phyloP scores from a whole-genome alignment of 441 rosid genomes.

The Euphorbia schlechtendalii region DNA sequence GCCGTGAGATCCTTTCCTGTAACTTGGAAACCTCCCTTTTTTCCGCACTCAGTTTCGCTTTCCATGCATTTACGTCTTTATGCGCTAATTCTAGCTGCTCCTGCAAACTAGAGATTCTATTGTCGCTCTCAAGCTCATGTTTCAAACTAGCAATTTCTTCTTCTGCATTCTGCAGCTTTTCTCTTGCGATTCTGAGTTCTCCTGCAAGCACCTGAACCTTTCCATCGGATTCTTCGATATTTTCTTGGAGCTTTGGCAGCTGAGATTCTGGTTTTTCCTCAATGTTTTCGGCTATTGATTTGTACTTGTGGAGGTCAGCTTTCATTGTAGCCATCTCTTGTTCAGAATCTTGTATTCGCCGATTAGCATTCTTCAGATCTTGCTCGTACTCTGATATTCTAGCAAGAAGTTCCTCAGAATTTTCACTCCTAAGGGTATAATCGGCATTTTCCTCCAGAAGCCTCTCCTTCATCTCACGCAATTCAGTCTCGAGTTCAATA shows the following conservation, averaged over 20 bases:
- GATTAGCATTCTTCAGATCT: slow-evolving; percentile 50
- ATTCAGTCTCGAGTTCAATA: slow-evolving; percentile 64
- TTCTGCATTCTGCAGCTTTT: slow-evolving; percentile 45
- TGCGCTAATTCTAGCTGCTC: slow-evolving; percentile 46
- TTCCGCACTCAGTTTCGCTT: slow-evolving; percentile 45
- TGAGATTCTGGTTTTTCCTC: slow-evolving; percentile 14
- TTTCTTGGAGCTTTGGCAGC: slow-evolving; percentile 15
- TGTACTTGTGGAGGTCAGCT: slow-evolving; percentile 42
- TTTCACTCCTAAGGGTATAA: slow-evolving; percentile 30
- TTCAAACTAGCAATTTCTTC: slow-evolving; percentile 40
- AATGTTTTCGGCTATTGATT: background rate
- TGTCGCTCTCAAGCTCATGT: slow-evolving; percentile 35
- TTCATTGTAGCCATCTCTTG: slow-evolving; percentile 52
- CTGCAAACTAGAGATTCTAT: slow-evolving; percentile 39
- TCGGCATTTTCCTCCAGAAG: slow-evolving; percentile 44
- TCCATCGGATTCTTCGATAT: slow-evolving; percentile 18
- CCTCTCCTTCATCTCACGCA: slow-evolving; percentile 63
- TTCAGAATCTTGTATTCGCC: slow-evolving; percentile 35
- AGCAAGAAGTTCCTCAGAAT: slow-evolving; percentile 31
- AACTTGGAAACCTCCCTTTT: slow-evolving; percentile 64
- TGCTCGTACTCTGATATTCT: slow-evolving; percentile 40
- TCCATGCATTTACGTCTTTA: slow-evolving; percentile 40
- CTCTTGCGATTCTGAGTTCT: slow-evolving; percentile 47
- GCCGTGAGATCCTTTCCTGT: slow-evolving; percentile 56
- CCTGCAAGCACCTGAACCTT: slow-evolving; percentile 38